Conservation (phyloP, 768 basidiomycete species). For the Amanita thiersii region DNA sequence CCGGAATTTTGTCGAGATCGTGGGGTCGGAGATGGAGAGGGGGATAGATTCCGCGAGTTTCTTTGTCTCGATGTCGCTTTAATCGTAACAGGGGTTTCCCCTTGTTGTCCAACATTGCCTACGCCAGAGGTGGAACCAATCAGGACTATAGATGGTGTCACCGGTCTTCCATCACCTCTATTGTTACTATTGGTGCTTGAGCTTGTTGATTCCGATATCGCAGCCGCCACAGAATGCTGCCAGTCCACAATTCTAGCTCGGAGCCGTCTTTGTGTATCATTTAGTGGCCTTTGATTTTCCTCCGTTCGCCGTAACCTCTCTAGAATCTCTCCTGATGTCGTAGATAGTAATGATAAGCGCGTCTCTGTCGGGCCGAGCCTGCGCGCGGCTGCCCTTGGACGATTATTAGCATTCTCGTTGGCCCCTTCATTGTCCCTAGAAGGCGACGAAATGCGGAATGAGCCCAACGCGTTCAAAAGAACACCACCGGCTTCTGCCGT, state of each 20-base stretch:
- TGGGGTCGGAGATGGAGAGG: constrained; percentile 12
- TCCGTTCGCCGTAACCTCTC: constrained; percentile 6
- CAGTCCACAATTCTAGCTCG: constrained; percentile 6
- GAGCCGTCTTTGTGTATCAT: not conserved
- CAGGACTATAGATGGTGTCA: not conserved
- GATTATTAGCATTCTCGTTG: not conserved
- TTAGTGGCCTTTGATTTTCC: not conserved
- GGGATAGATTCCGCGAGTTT: too few relatives aligned
- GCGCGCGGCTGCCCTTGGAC: not conserved
- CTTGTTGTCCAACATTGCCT: too few relatives aligned
- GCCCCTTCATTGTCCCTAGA: not conserved
- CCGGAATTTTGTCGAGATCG: constrained; percentile 11
- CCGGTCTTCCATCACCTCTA: not conserved
- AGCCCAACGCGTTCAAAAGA: constrained; percentile 35
- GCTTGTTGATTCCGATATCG: not conserved
- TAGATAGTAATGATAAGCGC: constrained; percentile 7
- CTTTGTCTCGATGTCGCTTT: too few relatives aligned
- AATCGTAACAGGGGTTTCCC: too few relatives aligned
- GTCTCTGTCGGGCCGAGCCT: not conserved
- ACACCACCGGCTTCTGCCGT: not conserved
- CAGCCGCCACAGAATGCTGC: constrained; percentile 2
- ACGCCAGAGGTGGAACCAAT: too few relatives aligned
- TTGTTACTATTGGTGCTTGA: not conserved
- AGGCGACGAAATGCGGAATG: constrained; percentile 31
- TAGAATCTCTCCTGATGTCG: constrained; percentile 4